Base-by-base conservation (phyloP, 768 basidiomycete genomes). In the Russula sp. region DNA sequence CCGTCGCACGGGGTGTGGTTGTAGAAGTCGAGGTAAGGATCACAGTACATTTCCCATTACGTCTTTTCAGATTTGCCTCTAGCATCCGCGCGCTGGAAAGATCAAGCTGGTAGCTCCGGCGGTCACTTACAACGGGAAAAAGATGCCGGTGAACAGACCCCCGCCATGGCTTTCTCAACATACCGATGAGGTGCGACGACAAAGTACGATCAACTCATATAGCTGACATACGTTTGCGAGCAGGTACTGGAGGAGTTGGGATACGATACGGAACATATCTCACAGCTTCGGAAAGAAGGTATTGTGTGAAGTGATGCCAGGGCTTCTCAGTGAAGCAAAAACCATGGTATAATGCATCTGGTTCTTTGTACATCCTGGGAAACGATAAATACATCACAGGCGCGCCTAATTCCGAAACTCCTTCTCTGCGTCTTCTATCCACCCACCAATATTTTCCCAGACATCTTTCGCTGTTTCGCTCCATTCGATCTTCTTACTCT, bases 1-100 rank as follows among this genome's bases (percentile, higher is more conserved):
- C 91, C 2, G 71, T 86, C 46, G 93, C 94, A 32, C 82, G 95
- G 55, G 78, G 81, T 57, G 83, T 90, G 46, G 84, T 84, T 0
- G 82, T 89, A 30, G 91, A 94, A 69, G 82, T 96, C 57, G 84
- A 93, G 68, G 92, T 91, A 72, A 74, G 83, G 75, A 30, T 51
- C 30, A 50, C 26, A 30, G 9, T 24, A 32, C 22, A 2, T n/a
- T 24, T 32, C 22, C 8, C 9, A 32, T 20, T 14, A 3, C 52
- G 13, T 20, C n/a, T 22, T 49, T 40, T 61, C 26, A 57, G 13
- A 18, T 59, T 20, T 55, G 10, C 20, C 14, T 28, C 18, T 22
- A 71, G 70, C 70, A 71, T 20, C 80, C 80, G 5, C 70, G 81
- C 57, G 77, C 77, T n/a, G 79, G 79, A 13, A 73, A 64, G 52